Conservation (phyloP, 2,329 filamentous ascomycete species). For the Aspergillaceae sp. region DNA sequence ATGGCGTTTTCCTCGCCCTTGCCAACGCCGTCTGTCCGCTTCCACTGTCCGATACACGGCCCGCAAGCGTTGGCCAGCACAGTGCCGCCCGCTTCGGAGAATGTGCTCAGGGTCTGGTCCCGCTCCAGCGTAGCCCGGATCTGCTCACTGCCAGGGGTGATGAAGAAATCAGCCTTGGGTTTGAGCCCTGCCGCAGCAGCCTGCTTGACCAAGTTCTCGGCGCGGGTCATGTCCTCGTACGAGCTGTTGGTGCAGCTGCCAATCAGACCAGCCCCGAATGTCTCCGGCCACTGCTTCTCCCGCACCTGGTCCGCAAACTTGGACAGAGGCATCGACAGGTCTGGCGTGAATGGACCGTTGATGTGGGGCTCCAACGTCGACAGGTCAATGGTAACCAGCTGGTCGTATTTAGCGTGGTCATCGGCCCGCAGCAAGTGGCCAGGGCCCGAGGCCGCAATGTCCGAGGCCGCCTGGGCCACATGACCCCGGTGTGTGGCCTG, state of each 20-base stretch:
- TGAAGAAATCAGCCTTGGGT: constrained; percentile 85
- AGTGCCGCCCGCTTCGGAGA: constrained; percentile 75
- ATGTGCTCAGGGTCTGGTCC: constrained; percentile 77
- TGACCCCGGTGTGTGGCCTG: constrained; percentile 68
- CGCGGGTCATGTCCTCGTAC: constrained; percentile 96
- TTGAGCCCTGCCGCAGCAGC: constrained; percentile 81
- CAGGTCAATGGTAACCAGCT: constrained; percentile 83
- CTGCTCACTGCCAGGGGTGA: constrained; percentile 93
- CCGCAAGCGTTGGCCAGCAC: constrained; percentile 93
- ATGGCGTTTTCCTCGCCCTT: constrained; percentile 92
- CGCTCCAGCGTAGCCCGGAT: constrained; percentile 89
- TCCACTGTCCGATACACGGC: constrained; percentile 92
- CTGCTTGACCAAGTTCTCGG: constrained; percentile 86
- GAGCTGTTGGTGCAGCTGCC: constrained; percentile 98
- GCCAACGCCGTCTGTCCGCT: constrained; percentile 70
- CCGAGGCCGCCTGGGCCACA: constrained; percentile 59
- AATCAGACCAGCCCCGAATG: constrained; percentile 85
- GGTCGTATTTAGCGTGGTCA: constrained; percentile 74
- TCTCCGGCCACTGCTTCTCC: constrained; percentile 81
- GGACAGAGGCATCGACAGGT: constrained; percentile 85
- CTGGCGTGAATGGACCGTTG: constrained; percentile 94
- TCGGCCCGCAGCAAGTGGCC: constrained; percentile 68
- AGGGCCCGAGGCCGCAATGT: constrained; percentile 51
- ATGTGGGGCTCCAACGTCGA: constrained; percentile 88
- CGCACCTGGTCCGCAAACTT: constrained; percentile 78